A percentile compares a stretch with the other conserved stretches of the same genome.
Conservation (phyloP, 805 yeast genomes). For the Ogataea haglerorum region DNA sequence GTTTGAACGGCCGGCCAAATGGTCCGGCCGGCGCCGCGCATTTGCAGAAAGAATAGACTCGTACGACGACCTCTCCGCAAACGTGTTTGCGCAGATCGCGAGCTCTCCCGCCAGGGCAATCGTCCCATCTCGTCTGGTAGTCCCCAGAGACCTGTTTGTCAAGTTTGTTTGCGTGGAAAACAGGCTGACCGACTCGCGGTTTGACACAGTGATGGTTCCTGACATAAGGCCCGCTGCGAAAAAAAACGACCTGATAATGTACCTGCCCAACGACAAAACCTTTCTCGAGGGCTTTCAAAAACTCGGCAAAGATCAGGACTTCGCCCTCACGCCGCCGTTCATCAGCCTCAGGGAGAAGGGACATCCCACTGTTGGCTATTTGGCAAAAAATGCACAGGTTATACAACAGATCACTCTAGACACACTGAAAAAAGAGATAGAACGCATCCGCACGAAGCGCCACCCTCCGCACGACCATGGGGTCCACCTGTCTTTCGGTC, state of each 20-base stretch:
- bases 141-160: conserved; percentile 39
- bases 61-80: conserved; percentile 27
- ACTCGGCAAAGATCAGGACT: background rate
- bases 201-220: conserved; percentile 15
- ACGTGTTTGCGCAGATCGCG: conserved; percentile 38
- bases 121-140: conserved; percentile 30
- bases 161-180: conserved; percentile 30
- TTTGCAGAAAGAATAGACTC: conserved; percentile 19
- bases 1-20: conserved; percentile 24
- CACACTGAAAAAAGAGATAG: conserved; percentile 3
- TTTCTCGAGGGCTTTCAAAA: conserved; percentile 1
- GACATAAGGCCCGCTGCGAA: conserved; percentile 3
- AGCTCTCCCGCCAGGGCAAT: conserved; percentile 45
- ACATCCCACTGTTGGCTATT: conserved; percentile 10
- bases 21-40: conserved; percentile 17
- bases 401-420: conserved; percentile 8
- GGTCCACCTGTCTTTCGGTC: background rate
- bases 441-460: background rate
- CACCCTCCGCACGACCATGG: background rate
- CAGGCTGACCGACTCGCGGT: conserved; percentile 6
- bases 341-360: background rate
- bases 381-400: conserved; percentile 8
- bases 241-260: background rate
- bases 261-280: conserved; percentile 9
- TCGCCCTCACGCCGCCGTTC: conserved; percentile 1